A percentile compares a stretch with the other conserved stretches of the same genome.
Evolutionary conservation across 306 rosid species (phyloP).

Genomic region (Cercis canadensis): DNA sequence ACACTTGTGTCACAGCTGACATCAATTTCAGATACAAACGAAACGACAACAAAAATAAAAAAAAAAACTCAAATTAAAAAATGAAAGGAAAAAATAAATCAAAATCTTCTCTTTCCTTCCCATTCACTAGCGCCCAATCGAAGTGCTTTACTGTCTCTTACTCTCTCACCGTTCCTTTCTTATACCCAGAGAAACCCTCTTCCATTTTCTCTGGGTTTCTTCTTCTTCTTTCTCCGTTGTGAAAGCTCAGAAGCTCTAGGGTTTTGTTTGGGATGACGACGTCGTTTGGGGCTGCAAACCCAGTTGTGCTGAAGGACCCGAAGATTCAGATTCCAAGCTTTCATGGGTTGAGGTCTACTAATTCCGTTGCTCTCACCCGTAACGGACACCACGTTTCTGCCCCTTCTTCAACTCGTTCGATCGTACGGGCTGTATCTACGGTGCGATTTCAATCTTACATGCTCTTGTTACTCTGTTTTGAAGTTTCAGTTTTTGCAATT

Average conservation of each 20-base stretch:
- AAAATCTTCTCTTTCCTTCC: too few relatives aligned
- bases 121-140: background rate
- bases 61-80: too few relatives aligned
- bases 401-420: slow-evolving; percentile 52
- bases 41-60: too few relatives aligned
- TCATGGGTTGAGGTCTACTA: slow-evolving; percentile 63
- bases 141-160: background rate
- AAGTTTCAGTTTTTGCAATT: background rate
- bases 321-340: slow-evolving; percentile 69
- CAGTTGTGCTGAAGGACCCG: slow-evolving; percentile 56
- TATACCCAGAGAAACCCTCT: background rate
- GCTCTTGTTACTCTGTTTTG: background rate
- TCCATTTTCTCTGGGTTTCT: background rate
- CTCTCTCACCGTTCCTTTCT: background rate
- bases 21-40: background rate
- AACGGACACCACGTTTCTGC: slow-evolving; percentile 39
- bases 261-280: slow-evolving; percentile 54
- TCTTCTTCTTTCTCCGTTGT: slow-evolving; percentile 8
- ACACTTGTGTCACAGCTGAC: background rate
- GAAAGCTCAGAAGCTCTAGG: background rate
- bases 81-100: too few relatives aligned
- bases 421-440: slow-evolving; percentile 76
- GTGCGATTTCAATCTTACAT: slow-evolving; percentile 40
- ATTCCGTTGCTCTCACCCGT: slow-evolving; percentile 53
- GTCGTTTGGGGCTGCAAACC: slow-evolving; percentile 61